Evolutionary conservation across 148 eudicot genomes (phyloP), one percentile per base, ranked within the genome.

Genomic region (Chenopodium formosanum): DNA sequence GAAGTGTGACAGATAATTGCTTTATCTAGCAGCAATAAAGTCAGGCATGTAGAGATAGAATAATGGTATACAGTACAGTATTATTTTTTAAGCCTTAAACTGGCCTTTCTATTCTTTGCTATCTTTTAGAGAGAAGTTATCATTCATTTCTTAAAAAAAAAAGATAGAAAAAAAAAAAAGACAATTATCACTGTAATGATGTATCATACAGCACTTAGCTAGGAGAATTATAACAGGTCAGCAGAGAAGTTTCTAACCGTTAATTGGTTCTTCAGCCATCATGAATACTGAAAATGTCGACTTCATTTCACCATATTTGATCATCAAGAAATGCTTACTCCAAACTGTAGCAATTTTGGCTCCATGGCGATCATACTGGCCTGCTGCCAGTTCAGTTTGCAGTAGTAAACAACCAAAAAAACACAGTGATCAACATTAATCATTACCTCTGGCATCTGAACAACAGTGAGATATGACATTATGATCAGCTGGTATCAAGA

Each of bases 401-500:
- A 7, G 4, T 31, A 29, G 20, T 1, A 31, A 68, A 3, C 62
- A 68, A 0, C 31, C 4, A 10, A 23, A 14, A 14, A 23, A 2
- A 11, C 17, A 9, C 9, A 0, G 71, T 68, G 20, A 11, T 68
- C 16, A 25, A 25, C 25, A 56, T 25, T 25, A 31, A 50, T 22
- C 66, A 76, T 22, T 68, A 76, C 4, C 44, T 29, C 40, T 53
- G 66, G 31, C 4, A 20, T 65, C 12, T 46, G 52, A 79, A 69
- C 19, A 37, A 9, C 16, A 67, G n/a, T 47, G 34, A 46, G 25
- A 25, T 73, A 25, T 44, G 25, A 37, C 63, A 52, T 23, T 20
- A 32, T 47, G 76, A 63, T 83, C 65, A 83, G 75, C 63, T 68
- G 76, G 64, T 53, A 70, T 79, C n/a, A 31, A 79, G 72, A 83